Base-by-base conservation (phyloP, 495 filamentous ascomycete genomes). In the Trichoderma asperelloides region DNA sequence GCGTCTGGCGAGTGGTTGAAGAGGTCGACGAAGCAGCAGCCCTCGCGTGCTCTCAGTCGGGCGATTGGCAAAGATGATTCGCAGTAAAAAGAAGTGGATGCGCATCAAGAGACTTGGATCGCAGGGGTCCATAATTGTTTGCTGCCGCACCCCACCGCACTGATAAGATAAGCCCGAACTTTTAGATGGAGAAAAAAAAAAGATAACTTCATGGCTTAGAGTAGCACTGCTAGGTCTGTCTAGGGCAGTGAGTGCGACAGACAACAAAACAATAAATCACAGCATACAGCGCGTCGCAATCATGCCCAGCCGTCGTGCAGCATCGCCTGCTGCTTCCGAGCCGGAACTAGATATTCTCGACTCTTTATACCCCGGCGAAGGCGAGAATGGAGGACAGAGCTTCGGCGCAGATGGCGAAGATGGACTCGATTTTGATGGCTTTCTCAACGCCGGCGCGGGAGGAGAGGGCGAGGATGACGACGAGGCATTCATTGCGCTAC, bases 341-440 rank as follows among this genome's bases (percentile, higher is more conserved):
- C 91, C 88, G 70, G 95, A 96, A 71, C 87, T 95, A 74, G 95
- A 98, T 70, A 96, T 98, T 66, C 87, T 90, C 7, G 86, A 80
- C 57, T 87, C 89, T 7, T 80, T 97, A n/a, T 91, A 95, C 73
- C 79, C 86, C 64, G 75, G 80, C 68, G 84, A 86, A 64, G 78
- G 66, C 66, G 77, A 69, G 63, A 51, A 69, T 40, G 49, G 70
- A 69, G 60, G 11, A 7, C 45, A 30, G 73, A 67, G 23, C 43
- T 70, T 33, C 55, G 72, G 57, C 64, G 71, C 65, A 65, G 77
- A 73, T 69, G 77, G 70, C 67, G 70, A 66, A 28, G 41, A 78
- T 64, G 75, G 71, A 5, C 37, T 73, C 60, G 74, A 75, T 33
- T 75, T 80, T 45, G 79, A 76, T 57, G 75, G 77, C 63, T 73